Base-by-base conservation (phyloP, 345 rosid species). In the Lumnitzera racemosa region DNA sequence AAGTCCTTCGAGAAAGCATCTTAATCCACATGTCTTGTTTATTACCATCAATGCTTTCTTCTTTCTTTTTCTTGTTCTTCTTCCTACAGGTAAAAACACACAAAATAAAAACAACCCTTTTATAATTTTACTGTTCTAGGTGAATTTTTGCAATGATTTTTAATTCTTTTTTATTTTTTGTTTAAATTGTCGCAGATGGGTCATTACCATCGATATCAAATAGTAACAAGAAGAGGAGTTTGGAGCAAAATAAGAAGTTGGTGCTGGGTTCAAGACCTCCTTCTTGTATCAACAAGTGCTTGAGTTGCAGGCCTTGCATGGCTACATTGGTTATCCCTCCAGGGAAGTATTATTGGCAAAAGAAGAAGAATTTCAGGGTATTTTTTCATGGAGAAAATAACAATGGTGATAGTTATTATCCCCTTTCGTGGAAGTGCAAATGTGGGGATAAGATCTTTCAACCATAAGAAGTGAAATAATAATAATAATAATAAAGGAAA, bases 201-300 rank as follows among this genome's bases (percentile, higher is more conserved):
- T 53, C 50, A 46, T 59, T 47, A 10, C 25, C 55, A 12, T 31
- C 24, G 24, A 51, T 13, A 23, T 61, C 64, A 11, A 55, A 55
- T 61, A 49, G 16, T 15, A 11, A 43, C n/a, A 59, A 43, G 55
- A 55, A 23, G 54, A 49, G 36, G 63, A 59, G 66, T 41, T 52
- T 72, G 62, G 56, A 56, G 71, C 56, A 43, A 24, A 66, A 20
- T 20, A 20, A 50, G 58, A 67, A 71, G 72, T 61, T 56, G 81
- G 73, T 81, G 54, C 11, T 84, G 67, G 97, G 97, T 24, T 90
- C 97, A 65, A 78, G 69, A 76, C 97, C 94, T 47, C 96, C 97
- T 0, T 47, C 59, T 53, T 90, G 97, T 69, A 74, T 68, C 15
- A 71, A 76, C 83, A 82, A 68, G 71, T 90, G 97, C 75, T 64